Evolutionary conservation across 345 rosid genomes (phyloP).

Genomic region (Eucalyptus urophylla): DNA sequence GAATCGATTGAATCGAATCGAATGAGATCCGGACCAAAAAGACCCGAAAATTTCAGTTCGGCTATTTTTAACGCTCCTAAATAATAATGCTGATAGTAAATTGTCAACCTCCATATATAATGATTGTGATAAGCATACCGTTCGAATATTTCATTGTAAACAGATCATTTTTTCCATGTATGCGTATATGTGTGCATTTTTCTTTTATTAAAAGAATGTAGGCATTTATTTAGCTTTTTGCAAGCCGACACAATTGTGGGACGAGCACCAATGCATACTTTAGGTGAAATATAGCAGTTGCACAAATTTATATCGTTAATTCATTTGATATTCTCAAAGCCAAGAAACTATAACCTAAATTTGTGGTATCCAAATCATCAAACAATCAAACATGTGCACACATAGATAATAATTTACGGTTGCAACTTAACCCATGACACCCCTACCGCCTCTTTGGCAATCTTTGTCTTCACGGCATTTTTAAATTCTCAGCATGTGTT

Average conservation of each 20-base stretch:
- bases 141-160: not conserved
- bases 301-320: not conserved
- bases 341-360: not conserved
- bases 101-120: not conserved
- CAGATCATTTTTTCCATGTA: not conserved
- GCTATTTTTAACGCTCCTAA: not conserved
- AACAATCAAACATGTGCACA: not conserved
- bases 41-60: not conserved
- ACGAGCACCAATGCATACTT: not conserved
- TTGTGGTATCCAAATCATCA: not conserved
- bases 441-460: not conserved
- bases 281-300: not conserved
- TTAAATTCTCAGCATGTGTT: too few species aligned
- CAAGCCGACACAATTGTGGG: not conserved
- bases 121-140: not conserved
- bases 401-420: not conserved
- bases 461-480: too few species aligned
- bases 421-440: not conserved
- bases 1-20: not conserved
- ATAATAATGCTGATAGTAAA: too few species aligned
- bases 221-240: not conserved
- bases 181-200: not conserved
- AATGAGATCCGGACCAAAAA: not conserved
- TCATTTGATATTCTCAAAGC: not conserved
- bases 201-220: not conserved